Evolutionary conservation across 441 rosid species (phyloP).

Genomic region (Populus tomentosa): DNA sequence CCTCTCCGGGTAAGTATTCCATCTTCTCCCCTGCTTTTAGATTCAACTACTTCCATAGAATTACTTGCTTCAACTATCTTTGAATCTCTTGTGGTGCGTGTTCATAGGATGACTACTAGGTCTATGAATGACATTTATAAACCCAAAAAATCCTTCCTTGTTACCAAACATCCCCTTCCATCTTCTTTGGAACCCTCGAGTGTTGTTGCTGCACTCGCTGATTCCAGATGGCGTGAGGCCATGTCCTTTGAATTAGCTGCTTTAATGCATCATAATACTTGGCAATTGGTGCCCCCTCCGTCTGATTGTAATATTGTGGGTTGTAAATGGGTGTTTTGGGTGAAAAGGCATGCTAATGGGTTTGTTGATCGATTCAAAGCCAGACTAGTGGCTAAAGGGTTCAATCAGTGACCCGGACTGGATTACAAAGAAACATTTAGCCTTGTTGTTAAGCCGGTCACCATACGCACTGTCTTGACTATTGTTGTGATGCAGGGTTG

Average conservation of each 20-base stretch:
- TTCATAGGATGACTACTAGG: not conserved
- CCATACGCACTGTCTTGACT: not conserved
- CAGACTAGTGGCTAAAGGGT: not conserved
- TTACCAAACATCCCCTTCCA: not conserved
- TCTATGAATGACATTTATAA: not conserved
- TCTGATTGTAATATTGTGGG: not conserved
- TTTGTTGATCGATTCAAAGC: not conserved
- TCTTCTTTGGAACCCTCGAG: not conserved
- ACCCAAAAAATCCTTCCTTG: not conserved
- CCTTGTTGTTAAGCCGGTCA: not conserved
- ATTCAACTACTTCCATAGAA: not conserved
- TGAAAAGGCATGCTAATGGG: not conserved
- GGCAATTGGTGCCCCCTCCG: fast-evolving
- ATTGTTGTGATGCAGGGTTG: not conserved
- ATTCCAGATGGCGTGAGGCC: not conserved
- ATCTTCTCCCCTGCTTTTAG: not conserved
- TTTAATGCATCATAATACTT: not conserved
- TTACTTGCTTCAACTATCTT: fast-evolving
- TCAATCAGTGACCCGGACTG: fast-evolving
- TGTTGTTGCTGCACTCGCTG: not conserved
- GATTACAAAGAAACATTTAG: not conserved
- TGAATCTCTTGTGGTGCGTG: fast-evolving
- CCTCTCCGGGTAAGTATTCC: not conserved
- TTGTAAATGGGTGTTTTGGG: not conserved
- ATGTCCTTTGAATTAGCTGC: not conserved